Conservation (phyloP, 768 basidiomycete species). For the Pisolithus albus region DNA sequence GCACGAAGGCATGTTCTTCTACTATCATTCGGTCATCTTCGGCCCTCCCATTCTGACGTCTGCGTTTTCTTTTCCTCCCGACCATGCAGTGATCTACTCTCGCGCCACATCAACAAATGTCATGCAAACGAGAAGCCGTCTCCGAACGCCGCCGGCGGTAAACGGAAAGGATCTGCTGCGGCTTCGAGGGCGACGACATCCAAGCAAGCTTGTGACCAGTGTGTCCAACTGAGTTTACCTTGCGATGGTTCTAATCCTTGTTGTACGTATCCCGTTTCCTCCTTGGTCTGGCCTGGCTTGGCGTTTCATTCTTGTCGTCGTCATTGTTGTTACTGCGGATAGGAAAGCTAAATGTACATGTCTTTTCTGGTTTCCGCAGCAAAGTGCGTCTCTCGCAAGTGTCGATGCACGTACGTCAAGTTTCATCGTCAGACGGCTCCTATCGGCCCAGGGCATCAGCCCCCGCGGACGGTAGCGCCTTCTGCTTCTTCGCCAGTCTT, state of each 20-base stretch:
- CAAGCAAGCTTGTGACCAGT: slow-evolving; percentile 83
- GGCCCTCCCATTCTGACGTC: background rate
- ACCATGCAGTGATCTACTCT: slow-evolving; percentile 63
- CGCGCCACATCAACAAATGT: slow-evolving; percentile 83
- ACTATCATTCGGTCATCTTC: background rate
- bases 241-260: slow-evolving; percentile 80
- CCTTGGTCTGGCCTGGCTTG: background rate
- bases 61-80: slow-evolving; percentile 3
- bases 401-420: slow-evolving; percentile 73
- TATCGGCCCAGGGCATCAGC: slow-evolving; percentile 60
- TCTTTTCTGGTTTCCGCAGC: slow-evolving; percentile 33
- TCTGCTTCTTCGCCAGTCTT: slow-evolving; percentile 21
- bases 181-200: slow-evolving; percentile 70
- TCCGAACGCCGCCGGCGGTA: slow-evolving; percentile 29
- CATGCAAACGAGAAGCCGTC: slow-evolving; percentile 66
- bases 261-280: slow-evolving; percentile 36
- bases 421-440: slow-evolving; percentile 80
- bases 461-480: slow-evolving; percentile 31
- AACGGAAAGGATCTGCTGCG: slow-evolving; percentile 62
- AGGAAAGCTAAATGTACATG: background rate
- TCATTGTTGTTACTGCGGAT: too few relatives aligned
- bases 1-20: slow-evolving; percentile 60
- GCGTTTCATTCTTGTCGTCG: too few relatives aligned
- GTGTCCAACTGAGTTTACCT: slow-evolving; percentile 65
- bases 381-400: slow-evolving; percentile 68